Conservation (phyloP, 352 stramenopile genomes). For the Elongisporangium undulatum region DNA sequence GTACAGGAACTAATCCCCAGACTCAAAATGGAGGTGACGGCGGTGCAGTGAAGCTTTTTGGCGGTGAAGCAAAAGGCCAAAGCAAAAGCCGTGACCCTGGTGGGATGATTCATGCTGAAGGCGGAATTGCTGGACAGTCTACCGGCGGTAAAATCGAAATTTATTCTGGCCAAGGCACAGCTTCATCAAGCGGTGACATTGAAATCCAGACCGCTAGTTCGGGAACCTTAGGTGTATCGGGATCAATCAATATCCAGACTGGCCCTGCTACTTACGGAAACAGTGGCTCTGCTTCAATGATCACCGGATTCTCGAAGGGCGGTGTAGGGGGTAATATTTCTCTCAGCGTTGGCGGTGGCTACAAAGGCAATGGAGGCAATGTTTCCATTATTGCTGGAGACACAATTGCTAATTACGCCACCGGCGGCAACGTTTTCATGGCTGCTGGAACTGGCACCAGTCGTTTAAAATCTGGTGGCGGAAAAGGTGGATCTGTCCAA, state of each 20-base stretch:
- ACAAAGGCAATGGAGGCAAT: constrained; percentile 78
- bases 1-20: constrained; percentile 41
- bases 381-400: constrained; percentile 66
- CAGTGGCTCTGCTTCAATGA: constrained; percentile 71
- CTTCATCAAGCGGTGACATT: constrained; percentile 67
- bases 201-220: constrained; percentile 57
- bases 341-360: constrained; percentile 75
- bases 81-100: constrained; percentile 38
- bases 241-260: constrained; percentile 62
- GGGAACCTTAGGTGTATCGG: constrained; percentile 76
- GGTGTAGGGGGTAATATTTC: constrained; percentile 76
- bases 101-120: constrained; percentile 58
- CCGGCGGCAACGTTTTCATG: constrained; percentile 48
- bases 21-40: constrained; percentile 55
- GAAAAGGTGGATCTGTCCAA: constrained; percentile 52
- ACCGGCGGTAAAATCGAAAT: constrained; percentile 66
- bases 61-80: constrained; percentile 49
- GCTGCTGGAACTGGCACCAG: constrained; percentile 43
- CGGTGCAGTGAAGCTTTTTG: constrained; percentile 42
- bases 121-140: constrained; percentile 35
- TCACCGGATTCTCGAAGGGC: constrained; percentile 67
- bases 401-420: constrained; percentile 31
- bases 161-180: constrained; percentile 33
- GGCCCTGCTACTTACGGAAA: constrained; percentile 59
- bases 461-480: constrained; percentile 32